Conservation (phyloP, 768 basidiomycete genomes). For the Lactarius psammicola region DNA sequence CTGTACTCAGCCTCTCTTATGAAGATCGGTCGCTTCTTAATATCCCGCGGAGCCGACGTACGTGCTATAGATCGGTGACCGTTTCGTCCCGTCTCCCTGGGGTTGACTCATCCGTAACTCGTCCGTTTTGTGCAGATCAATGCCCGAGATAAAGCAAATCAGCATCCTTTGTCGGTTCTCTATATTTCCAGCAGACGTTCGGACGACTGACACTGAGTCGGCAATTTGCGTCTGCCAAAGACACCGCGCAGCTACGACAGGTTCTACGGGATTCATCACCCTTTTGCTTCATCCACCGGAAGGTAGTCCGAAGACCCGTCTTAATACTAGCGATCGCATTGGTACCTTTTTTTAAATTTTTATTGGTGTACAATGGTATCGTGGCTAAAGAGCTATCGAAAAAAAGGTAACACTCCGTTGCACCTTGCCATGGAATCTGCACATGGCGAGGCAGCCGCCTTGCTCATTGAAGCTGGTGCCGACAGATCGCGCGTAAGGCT, state of each 20-base stretch:
- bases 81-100: conserved; percentile 29
- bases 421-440: conserved; percentile 98
- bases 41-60: conserved; percentile 89
- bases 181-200: not conserved
- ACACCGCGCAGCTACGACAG: conserved; percentile 95
- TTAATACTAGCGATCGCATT: conserved; percentile 83
- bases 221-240: conserved; percentile 40
- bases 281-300: conserved; percentile 84
- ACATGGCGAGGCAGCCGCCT: conserved; percentile 85
- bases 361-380: conserved; percentile 28
- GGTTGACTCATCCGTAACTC: conserved; percentile 32
- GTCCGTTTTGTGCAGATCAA: conserved; percentile 66
- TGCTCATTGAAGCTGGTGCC: conserved; percentile 92
- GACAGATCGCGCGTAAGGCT: conserved; percentile 78
- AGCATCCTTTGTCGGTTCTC: conserved; percentile 73
- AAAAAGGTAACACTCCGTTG: conserved; percentile 90
- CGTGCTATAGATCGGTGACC: conserved; percentile 36
- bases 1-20: conserved; percentile 26
- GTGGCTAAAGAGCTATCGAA: conserved; percentile 31
- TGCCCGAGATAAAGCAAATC: conserved; percentile 89
- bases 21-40: conserved; percentile 85
- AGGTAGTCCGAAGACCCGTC: conserved; percentile 68
- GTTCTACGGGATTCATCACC: conserved; percentile 84
- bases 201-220: conserved; percentile 4
- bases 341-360: conserved; percentile 47